Conservation (phyloP, 2,329 filamentous ascomycete genomes). For the Fusarium compactum region DNA sequence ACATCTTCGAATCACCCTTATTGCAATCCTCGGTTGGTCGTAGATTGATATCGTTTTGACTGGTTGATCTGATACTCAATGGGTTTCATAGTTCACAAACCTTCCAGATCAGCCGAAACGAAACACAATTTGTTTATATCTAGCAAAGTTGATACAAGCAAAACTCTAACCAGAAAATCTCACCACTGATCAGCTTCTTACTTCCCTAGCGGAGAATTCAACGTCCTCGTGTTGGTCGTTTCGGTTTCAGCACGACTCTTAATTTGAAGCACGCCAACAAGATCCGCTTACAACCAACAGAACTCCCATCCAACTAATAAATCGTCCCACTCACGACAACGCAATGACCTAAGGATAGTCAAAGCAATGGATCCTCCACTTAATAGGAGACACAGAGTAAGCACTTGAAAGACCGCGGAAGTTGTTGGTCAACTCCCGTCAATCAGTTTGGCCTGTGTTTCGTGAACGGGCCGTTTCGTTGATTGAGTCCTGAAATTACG, state of each 20-base stretch:
- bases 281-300: neutral
- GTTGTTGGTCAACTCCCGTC: neutral
- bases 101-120: neutral
- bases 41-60: neutral
- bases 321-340: neutral
- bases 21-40: too few relatives aligned
- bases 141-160: neutral
- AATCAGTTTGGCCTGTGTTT: neutral
- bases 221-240: slow-evolving; percentile 3
- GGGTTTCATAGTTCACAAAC: neutral
- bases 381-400: neutral
- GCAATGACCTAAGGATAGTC: neutral
- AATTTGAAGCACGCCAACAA: neutral
- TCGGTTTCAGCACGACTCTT: slow-evolving; percentile 20
- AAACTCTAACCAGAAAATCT: neutral
- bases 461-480: slow-evolving; percentile 11
- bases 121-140: neutral
- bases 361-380: neutral
- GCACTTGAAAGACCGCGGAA: neutral
- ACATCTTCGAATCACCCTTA: too few relatives aligned
- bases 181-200: neutral
- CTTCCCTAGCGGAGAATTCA: neutral
- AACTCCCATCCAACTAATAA: neutral
- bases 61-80: neutral
- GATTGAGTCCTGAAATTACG: slow-evolving; percentile 9